Evolutionary conservation across 2,329 filamentous ascomycete genomes (phyloP).

Genomic region (Penicillium sp.): DNA sequence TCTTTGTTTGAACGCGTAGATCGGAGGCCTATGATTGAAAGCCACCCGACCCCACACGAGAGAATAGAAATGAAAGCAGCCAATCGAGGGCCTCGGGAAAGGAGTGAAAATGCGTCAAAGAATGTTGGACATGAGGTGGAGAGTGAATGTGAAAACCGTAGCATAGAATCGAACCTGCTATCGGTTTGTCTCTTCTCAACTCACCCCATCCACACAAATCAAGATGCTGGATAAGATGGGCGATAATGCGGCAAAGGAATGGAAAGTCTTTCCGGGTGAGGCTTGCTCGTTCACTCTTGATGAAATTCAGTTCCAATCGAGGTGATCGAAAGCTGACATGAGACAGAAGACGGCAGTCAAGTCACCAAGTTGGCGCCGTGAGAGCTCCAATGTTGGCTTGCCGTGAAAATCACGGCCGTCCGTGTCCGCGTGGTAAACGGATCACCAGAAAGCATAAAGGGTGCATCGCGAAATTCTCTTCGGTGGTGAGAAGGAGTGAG

Average conservation of each 20-base stretch:
- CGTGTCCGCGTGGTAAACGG: no score
- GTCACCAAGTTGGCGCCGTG: not conserved
- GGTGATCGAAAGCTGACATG: not conserved
- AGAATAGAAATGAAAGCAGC: slow-evolving; percentile 10
- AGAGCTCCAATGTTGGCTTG: no score
- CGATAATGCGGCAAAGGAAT: no score
- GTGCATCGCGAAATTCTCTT: slow-evolving; percentile 21
- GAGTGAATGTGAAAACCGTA: not conserved
- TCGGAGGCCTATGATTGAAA: not conserved
- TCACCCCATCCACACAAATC: no score
- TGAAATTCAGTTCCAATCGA: no score
- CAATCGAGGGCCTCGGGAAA: slow-evolving; percentile 4
- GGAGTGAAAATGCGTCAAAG: slow-evolving; percentile 9
- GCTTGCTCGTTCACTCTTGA: no score
- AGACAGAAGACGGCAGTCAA: not conserved
- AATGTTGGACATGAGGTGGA: not conserved
- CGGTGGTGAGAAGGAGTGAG: slow-evolving; percentile 7
- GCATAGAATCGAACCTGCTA: not conserved
- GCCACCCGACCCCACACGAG: not conserved
- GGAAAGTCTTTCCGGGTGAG: no score
- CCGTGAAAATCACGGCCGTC: no score
- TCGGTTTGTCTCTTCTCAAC: not conserved
- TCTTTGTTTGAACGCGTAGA: slow-evolving; percentile 3
- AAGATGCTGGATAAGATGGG: slow-evolving; percentile 1
- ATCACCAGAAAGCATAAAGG: slow-evolving; percentile 11